Conservation (phyloP, 129 eudicot genomes). For the Flaveria bidentis region DNA sequence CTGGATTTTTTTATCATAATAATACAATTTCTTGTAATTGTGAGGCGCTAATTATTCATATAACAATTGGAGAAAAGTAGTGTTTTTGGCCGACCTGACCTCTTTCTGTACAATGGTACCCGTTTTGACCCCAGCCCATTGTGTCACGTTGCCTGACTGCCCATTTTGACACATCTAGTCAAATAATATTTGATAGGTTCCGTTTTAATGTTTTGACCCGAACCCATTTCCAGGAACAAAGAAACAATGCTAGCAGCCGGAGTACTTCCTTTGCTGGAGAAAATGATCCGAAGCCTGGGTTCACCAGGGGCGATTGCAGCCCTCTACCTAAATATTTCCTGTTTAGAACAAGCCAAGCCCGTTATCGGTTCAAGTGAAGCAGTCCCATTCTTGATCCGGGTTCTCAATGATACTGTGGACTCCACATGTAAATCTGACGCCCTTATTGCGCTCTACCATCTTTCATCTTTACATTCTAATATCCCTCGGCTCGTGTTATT, state of each 20-base stretch:
- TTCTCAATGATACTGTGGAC: constrained; percentile 45
- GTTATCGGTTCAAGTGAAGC: constrained; percentile 69
- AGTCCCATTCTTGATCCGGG: constrained; percentile 57
- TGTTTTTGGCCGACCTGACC: not conserved
- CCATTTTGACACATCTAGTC: constrained; percentile 19
- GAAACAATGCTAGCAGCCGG: constrained; percentile 76
- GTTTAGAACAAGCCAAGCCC: constrained; percentile 80
- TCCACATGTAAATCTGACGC: constrained; percentile 71
- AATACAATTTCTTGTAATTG: not conserved
- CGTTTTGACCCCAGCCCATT: not conserved
- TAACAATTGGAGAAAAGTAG: not conserved
- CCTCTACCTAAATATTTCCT: constrained; percentile 73
- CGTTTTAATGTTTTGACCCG: not conserved
- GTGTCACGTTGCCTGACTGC: not conserved
- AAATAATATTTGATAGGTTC: not conserved
- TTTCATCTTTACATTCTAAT: constrained; percentile 66
- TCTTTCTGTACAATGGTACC: not conserved
- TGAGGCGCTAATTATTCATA: not conserved
- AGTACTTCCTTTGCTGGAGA: constrained; percentile 56
- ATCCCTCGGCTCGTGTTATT: constrained; percentile 63
- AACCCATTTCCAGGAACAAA: constrained; percentile 68
- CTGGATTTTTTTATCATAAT: not conserved
- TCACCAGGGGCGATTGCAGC: constrained; percentile 72
- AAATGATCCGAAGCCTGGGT: constrained; percentile 45
- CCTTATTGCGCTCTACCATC: constrained; percentile 72